These are phyloP conservation scores for Lagerstroemia speciosa DNA, from an alignment of 345 rosid genomes.

Conservation along the genomic window DNA sequence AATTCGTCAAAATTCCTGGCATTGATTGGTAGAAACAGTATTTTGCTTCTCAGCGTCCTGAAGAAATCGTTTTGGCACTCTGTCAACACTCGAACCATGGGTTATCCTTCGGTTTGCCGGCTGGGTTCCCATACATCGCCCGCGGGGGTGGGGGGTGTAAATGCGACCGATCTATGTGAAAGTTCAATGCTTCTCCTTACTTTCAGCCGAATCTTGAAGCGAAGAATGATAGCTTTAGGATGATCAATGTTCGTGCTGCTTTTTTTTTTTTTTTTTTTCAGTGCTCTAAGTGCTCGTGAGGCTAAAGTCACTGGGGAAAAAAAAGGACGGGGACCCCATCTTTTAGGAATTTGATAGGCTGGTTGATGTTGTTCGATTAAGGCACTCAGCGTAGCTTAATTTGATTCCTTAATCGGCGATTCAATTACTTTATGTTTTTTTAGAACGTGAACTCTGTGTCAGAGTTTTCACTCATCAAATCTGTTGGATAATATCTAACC, in stretches of 20 bases:
- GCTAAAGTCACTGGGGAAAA: not conserved
- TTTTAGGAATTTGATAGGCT: not conserved
- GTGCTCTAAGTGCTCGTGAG: not conserved
- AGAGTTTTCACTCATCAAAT: not conserved
- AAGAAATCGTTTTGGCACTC: not conserved
- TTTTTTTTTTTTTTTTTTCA: too few species aligned
- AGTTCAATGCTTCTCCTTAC: not conserved
- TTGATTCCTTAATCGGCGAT: too few species aligned
- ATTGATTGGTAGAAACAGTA: not conserved
- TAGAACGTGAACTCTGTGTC: not conserved
- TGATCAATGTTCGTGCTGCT: not conserved
- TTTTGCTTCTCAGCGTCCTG: not conserved
- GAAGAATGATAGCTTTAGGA: not conserved
- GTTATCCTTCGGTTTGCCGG: slow-evolving; percentile 1
- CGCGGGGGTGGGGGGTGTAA: slow-evolving; percentile 36
- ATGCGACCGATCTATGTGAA: not conserved
- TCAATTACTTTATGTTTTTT: not conserved
- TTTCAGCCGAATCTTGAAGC: not conserved
- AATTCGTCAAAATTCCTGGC: not conserved
- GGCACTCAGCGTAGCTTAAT: too few species aligned
- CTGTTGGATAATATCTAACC: not conserved
- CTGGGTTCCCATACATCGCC: not conserved
- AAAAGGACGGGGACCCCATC: not conserved
- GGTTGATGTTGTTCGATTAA: not conserved
- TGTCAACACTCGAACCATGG: not conserved